A percentile compares a stretch with the other conserved stretches of the same genome.
These are phyloP conservation scores for Drechslerella stenobrocha DNA, from an alignment of 2,329 filamentous ascomycete species.

Conservation along the genomic window DNA sequence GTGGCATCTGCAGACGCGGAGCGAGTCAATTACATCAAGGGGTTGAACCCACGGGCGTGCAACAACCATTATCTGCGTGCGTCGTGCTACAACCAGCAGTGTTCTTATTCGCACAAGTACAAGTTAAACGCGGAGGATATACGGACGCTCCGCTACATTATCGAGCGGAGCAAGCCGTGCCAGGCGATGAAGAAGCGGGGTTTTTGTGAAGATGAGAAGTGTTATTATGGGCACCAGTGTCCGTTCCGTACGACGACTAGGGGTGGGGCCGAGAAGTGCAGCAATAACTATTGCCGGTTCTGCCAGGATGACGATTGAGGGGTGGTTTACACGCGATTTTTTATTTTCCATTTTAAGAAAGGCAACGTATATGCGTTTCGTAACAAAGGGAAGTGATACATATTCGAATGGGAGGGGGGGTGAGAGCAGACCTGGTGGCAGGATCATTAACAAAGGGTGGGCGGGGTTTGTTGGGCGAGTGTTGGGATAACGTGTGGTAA, in stretches of 20 bases:
- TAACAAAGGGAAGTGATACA: no score
- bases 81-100: slow-evolving; percentile 34
- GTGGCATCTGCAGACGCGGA: slow-evolving; percentile 33
- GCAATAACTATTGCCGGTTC: slow-evolving; percentile 40
- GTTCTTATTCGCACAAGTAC: slow-evolving; percentile 44
- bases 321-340: not conserved
- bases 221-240: slow-evolving; percentile 48
- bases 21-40: slow-evolving; percentile 42
- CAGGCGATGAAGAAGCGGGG: slow-evolving; percentile 37
- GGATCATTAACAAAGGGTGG: no score
- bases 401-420: no score
- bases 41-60: slow-evolving; percentile 33
- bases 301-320: slow-evolving; percentile 26
- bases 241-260: slow-evolving; percentile 24
- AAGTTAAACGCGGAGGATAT: slow-evolving; percentile 39
- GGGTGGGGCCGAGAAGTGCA: slow-evolving; percentile 12
- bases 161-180: slow-evolving; percentile 43
- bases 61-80: slow-evolving; percentile 39
- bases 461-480: no score
- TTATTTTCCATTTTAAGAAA: not conserved
- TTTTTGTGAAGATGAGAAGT: slow-evolving; percentile 44
- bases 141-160: slow-evolving; percentile 41
- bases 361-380: not conserved
- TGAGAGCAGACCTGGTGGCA: no score
- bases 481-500: no score